Percentiles rank a stretch among this genome's conserved stretches.
phyloP scores from a whole-genome alignment of 2,329 filamentous ascomycete genomes.

The Ophiosphaerella korrae region DNA sequence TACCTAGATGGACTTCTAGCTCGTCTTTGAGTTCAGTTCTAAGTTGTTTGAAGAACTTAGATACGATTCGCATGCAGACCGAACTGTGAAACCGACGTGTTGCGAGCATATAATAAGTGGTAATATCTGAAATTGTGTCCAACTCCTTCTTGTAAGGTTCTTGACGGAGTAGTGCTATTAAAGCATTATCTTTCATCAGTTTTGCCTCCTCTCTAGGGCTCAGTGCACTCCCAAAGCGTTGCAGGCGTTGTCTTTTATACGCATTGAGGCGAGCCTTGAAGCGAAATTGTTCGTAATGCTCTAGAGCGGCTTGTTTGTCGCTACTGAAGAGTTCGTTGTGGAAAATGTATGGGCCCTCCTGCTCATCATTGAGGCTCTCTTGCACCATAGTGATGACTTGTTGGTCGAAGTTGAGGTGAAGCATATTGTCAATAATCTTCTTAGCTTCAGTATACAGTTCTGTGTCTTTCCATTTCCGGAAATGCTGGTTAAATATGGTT shows the following conservation, averaged over 20 bases:
- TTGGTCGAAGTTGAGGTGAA: slow-evolving; percentile 32
- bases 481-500: slow-evolving; percentile 31
- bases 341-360: slow-evolving; percentile 43
- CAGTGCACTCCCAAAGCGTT: slow-evolving; percentile 14
- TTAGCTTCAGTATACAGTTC: slow-evolving; percentile 32
- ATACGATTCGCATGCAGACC: slow-evolving; percentile 48
- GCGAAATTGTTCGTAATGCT: slow-evolving; percentile 32
- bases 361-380: slow-evolving; percentile 40
- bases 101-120: slow-evolving; percentile 73
- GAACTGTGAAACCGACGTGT: slow-evolving; percentile 67
- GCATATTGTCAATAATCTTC: slow-evolving; percentile 30
- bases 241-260: slow-evolving; percentile 31
- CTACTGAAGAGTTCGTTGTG: slow-evolving; percentile 23
- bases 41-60: slow-evolving; percentile 40
- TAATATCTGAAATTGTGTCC: slow-evolving; percentile 65
- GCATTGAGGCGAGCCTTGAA: slow-evolving; percentile 29
- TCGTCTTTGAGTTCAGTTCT: slow-evolving; percentile 27
- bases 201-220: slow-evolving; percentile 34
- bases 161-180: slow-evolving; percentile 49
- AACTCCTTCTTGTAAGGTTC: slow-evolving; percentile 68
- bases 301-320: slow-evolving; percentile 20
- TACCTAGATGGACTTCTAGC: slow-evolving; percentile 27
- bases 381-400: slow-evolving; percentile 27
- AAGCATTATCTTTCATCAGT: slow-evolving; percentile 26
- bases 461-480: slow-evolving; percentile 36